A percentile compares a stretch with the other conserved stretches of the same genome.
These are phyloP conservation scores for Candida pseudoglaebosa DNA, from an alignment of 805 yeast species.

Conservation along the genomic window DNA sequence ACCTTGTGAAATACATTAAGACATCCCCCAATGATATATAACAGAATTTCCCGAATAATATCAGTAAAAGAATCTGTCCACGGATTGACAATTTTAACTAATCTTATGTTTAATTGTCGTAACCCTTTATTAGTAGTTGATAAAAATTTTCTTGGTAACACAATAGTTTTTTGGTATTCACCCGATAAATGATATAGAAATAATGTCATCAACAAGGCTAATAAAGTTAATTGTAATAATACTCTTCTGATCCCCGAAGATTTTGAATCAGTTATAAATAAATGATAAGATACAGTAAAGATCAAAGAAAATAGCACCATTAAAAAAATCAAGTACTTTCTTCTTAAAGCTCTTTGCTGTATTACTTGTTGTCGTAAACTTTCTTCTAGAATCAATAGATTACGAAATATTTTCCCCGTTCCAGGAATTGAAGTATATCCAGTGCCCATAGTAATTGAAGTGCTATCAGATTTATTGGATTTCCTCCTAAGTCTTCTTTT, in stretches of 20 bases:
- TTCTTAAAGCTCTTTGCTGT: slow-evolving; percentile 64
- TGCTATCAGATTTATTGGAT: slow-evolving; percentile 11
- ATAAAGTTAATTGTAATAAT: slow-evolving; percentile 50
- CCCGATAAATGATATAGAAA: slow-evolving; percentile 82
- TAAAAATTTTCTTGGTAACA: slow-evolving; percentile 74
- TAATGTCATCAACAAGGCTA: slow-evolving; percentile 63
- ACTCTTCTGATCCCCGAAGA: slow-evolving; percentile 33
- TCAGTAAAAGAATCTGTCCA: slow-evolving; percentile 31
- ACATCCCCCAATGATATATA: slow-evolving; percentile 26
- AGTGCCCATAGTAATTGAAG: slow-evolving; percentile 14
- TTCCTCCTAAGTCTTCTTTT: slow-evolving; percentile 23
- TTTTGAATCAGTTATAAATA: slow-evolving; percentile 24
- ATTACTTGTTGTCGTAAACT: slow-evolving; percentile 75
- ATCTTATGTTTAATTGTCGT: slow-evolving; percentile 72
- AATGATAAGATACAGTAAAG: slow-evolving; percentile 36
- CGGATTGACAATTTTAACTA: slow-evolving; percentile 56
- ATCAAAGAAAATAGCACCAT: slow-evolving; percentile 37
- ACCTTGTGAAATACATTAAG: slow-evolving; percentile 30
- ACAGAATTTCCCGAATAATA: slow-evolving; percentile 32
- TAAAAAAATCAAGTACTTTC: slow-evolving; percentile 56
- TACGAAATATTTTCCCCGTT: slow-evolving; percentile 73
- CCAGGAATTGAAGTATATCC: slow-evolving; percentile 39
- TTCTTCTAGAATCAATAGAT: slow-evolving; percentile 80
- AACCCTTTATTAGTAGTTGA: slow-evolving; percentile 85
- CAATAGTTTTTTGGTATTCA: slow-evolving; percentile 81